Percentiles rank a stretch among this genome's conserved stretches.
Evolutionary conservation across 1,284 basidiomycete species (phyloP).

Genomic region (Ustilago hordei): DNA sequence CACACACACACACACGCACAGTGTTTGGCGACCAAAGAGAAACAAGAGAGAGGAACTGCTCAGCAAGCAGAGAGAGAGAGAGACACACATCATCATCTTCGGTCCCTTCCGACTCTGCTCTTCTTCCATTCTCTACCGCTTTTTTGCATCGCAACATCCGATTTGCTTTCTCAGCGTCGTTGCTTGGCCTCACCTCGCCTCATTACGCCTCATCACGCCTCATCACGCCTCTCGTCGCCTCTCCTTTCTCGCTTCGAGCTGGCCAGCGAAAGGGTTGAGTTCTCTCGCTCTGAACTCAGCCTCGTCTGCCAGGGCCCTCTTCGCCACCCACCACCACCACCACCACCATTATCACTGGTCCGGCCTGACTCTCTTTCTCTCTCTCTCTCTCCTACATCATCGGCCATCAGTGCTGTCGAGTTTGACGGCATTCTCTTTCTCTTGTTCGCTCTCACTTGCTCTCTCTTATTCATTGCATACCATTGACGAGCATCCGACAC

Average conservation of each 20-base stretch:
- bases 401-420: neutral
- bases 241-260: neutral
- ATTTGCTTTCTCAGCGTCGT: neutral
- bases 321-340: neutral
- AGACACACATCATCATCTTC: neutral
- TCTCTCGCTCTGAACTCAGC: constrained; percentile 6
- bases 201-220: neutral
- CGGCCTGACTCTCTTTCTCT: neutral
- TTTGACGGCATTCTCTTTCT: neutral
- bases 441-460: neutral
- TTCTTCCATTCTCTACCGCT: constrained; percentile 3
- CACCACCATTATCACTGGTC: neutral
- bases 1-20: neutral
- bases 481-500: neutral
- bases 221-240: neutral
- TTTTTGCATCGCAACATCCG: neutral
- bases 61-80: neutral
- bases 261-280: neutral
- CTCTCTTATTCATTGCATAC: neutral
- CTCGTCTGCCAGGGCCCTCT: neutral
- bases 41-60: neutral
- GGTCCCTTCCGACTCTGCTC: constrained; percentile 10
- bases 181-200: neutral
- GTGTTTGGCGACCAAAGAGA: neutral
- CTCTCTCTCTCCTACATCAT: neutral